Base-by-base conservation (phyloP, 2,329 filamentous ascomycete species). In the Aspergillus calidoustus region DNA sequence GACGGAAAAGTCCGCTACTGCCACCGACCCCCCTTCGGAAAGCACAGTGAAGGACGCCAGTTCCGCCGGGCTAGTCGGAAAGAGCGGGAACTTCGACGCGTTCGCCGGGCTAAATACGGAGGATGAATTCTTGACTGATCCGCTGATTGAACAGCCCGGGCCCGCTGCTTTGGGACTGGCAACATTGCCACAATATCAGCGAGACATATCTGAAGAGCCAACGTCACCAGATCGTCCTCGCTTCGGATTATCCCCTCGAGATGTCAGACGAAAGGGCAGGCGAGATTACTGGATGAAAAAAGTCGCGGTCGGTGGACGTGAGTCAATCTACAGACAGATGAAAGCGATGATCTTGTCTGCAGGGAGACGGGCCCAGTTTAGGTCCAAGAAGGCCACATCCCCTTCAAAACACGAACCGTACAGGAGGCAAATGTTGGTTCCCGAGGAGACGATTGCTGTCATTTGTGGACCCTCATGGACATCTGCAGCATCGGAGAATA, bases 371-470 rank as follows among this genome's bases (percentile, higher is more conserved):
- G 13, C 66, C 55, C 2, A 59, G 58, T 17, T 63, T 57, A 41
- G 48, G 38, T 4, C 66, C 4, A 11, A n/a, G 6, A 49, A 13
- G 7, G 15, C 8, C 8, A 17, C 47, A 15, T 22, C 44, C n/a
- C n/a, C 44, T 8, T 5, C 34, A 19, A 25, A 41, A 3, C 53
- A 30, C n/a, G 53, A 34, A 8, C 8, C 22, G 47, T 25, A 43
- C 19, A 62, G 53, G 19, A 53, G 47, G 11, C 62, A 73, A 52
- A 59, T 79, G 17, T 54, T 71, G 30, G 43, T 80, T 4, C 70
- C 74, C 2, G 77, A 80, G 56, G 72, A 74, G 54, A 76, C 73
- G 0, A 65, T 79, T 28, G 74, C 72, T 0, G 54, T 71, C 9
- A 60, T 80, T 47, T 64, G 69, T 15, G 78, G 78, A 4, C 61